Percentiles rank a stretch among this genome's conserved stretches.
These are phyloP conservation scores for Fusarium solani-melongenae DNA, from an alignment of 2,329 filamentous ascomycete genomes.

Conservation along the genomic window DNA sequence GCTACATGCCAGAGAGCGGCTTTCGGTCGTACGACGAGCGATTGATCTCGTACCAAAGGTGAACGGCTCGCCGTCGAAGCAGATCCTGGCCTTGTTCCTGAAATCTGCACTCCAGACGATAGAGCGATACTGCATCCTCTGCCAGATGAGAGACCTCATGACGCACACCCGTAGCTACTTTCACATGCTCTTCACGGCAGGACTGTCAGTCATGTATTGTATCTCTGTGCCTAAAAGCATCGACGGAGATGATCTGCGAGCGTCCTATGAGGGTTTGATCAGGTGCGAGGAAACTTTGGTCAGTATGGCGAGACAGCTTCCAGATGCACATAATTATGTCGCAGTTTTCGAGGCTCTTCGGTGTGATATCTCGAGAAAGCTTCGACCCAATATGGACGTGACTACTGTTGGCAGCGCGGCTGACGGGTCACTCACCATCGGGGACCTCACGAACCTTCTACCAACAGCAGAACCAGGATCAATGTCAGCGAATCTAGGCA, in stretches of 20 bases:
- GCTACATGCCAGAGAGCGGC: slow-evolving; percentile 52
- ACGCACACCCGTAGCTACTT: slow-evolving; percentile 61
- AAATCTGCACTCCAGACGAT: slow-evolving; percentile 52
- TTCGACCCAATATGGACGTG: not conserved
- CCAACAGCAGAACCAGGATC: not conserved
- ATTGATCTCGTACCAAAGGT: slow-evolving; percentile 52
- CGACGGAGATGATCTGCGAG: not conserved
- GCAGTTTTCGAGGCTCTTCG: slow-evolving; percentile 31
- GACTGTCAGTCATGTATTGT: slow-evolving; percentile 51
- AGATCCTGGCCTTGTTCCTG: slow-evolving; percentile 49
- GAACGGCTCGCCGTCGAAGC: slow-evolving; percentile 46
- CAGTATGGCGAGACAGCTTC: slow-evolving; percentile 18
- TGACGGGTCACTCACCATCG: not conserved
- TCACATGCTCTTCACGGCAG: slow-evolving; percentile 59
- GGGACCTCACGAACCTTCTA: not conserved
- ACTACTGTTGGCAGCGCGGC: not conserved
- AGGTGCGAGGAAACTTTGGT: not conserved
- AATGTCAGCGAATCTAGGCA: not conserved
- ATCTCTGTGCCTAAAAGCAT: slow-evolving; percentile 29
- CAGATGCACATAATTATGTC: slow-evolving; percentile 29
- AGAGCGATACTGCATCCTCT: slow-evolving; percentile 51
- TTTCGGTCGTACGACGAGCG: slow-evolving; percentile 54
- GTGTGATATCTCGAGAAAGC: slow-evolving; percentile 11
- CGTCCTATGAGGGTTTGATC: not conserved
- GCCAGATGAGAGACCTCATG: slow-evolving; percentile 46